phyloP scores from a whole-genome alignment of 148 eudicot species.

The Heliamphora exappendiculata region DNA sequence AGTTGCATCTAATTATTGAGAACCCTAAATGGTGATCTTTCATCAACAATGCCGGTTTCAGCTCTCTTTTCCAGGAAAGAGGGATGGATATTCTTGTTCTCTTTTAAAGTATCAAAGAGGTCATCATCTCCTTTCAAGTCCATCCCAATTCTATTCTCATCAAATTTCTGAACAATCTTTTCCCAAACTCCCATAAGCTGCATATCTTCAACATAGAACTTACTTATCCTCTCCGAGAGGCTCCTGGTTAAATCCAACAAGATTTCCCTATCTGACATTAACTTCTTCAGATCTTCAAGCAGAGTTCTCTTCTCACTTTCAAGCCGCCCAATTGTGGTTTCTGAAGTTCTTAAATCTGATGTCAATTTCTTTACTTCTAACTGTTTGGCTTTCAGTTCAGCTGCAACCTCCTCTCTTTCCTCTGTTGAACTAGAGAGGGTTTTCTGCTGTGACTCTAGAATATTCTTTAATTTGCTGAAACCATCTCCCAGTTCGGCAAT shows the following conservation, averaged over 20 bases:
- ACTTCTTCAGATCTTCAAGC: conserved; percentile 16
- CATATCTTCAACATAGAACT: conserved; percentile 29
- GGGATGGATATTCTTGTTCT: conserved; percentile 32
- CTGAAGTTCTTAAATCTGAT: not conserved
- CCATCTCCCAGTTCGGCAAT: conserved; percentile 35
- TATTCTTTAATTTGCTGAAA: conserved; percentile 12
- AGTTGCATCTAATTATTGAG: conserved; percentile 34
- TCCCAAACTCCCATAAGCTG: conserved; percentile 27
- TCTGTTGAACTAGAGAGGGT: conserved; percentile 9
- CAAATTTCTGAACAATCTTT: conserved; percentile 27
- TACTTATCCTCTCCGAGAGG: conserved; percentile 19
- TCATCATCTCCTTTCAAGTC: conserved; percentile 20
- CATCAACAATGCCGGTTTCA: conserved; percentile 34
- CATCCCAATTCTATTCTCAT: conserved; percentile 4
- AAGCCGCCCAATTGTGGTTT: conserved; percentile 1
- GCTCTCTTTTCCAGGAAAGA: conserved; percentile 29
- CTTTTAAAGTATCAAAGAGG: conserved; percentile 33
- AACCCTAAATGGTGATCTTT: conserved; percentile 67
- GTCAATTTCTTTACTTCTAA: conserved; percentile 11
- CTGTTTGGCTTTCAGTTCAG: conserved; percentile 15
- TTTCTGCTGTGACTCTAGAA: conserved; percentile 20
- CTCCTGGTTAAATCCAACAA: conserved; percentile 20
- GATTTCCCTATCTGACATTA: conserved; percentile 20
- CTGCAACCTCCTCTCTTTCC: conserved; percentile 12
- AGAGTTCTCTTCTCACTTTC: conserved; percentile 16